Base-by-base conservation (phyloP, 148 eudicot species). In the Chenopodium suecicum region DNA sequence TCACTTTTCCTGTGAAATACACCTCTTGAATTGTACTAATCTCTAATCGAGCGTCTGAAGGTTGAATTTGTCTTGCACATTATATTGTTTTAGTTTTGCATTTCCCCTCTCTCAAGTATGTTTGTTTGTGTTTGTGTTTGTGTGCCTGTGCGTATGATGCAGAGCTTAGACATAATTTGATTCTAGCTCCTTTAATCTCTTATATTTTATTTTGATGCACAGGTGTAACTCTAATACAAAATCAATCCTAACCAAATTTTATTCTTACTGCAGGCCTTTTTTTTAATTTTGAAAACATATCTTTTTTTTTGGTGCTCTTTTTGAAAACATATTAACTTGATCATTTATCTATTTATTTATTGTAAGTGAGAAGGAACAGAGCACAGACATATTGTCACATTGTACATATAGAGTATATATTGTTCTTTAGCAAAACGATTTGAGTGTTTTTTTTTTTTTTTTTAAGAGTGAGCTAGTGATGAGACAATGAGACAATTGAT, bases 221-320 rank as follows among this genome's bases (percentile, higher is more conserved):
- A 37, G 41, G 41, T 37, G 41, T 37, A 4, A 37, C 5, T 37
- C 6, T 37, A 37, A 37, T 37, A 37, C 23, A 62, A 72, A 67
- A 50, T 0, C 27, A 68, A 27, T 62, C 22, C 7, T 78, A 41
- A 76, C 44, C 37, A 70, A 77, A 62, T 73, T 66, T 4, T 17
- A 44, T 70, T 71, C 76, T 76, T 34, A 68, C 76, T 85, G 76
- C 91, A 96, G 99, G 87, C 99, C 99, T 68, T 32, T 37, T 37
- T 37, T 37, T 37, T 37, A 5, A 37, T 37, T 37, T 37, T 37
- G 41, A 37, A 37, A 37, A 37, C 41, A 37, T 37, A 37, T 37
- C 34, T 4, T 37, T 37, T 37, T 29, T 29, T 29, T 29, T 23
- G 37, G 41, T 37, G 41, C 41, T 37, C 41, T 37, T 37, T 37